Evolutionary conservation across 1,139 yeast species (phyloP).

Genomic region (Yamadazyma triangularis): DNA sequence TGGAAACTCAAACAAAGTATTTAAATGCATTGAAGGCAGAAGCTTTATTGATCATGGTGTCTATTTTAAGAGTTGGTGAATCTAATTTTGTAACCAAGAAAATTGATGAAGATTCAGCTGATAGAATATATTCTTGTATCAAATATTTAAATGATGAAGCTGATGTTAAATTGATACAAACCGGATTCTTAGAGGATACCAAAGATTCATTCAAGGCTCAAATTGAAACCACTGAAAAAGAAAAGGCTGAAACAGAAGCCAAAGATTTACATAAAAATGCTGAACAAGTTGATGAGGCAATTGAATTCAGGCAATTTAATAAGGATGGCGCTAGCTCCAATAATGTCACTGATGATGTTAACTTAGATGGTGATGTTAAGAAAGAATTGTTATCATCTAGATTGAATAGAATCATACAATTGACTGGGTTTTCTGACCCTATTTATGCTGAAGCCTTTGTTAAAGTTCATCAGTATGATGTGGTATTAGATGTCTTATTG

Average conservation of each 20-base stretch:
- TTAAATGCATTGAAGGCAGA: conserved; percentile 90
- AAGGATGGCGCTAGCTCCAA: conserved; percentile 35
- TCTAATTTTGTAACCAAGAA: conserved; percentile 68
- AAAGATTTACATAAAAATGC: conserved; percentile 62
- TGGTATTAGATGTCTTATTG: conserved; percentile 85
- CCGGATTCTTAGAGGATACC: conserved; percentile 84
- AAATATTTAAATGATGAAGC: conserved; percentile 69
- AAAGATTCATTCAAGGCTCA: conserved; percentile 74
- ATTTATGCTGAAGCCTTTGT: conserved; percentile 97
- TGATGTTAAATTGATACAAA: conserved; percentile 47
- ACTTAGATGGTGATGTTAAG: conserved; percentile 41
- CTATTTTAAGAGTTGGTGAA: conserved; percentile 86
- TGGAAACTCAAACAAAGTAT: conserved; percentile 50
- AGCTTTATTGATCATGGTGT: conserved; percentile 88
- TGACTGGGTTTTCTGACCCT: conserved; percentile 97
- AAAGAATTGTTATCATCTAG: conserved; percentile 68
- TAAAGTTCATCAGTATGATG: conserved; percentile 93
- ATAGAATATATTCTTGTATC: conserved; percentile 82
- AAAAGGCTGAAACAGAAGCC: conserved; percentile 57
- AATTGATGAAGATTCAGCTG: conserved; percentile 94
- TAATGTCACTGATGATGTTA: conserved; percentile 45
- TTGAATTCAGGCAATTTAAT: conserved; percentile 78
- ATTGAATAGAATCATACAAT: conserved; percentile 82
- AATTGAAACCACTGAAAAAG: conserved; percentile 49
- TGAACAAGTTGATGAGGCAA: conserved; percentile 78